Conservation (phyloP, 331 rosid genomes). For the Ulmus americana region DNA sequence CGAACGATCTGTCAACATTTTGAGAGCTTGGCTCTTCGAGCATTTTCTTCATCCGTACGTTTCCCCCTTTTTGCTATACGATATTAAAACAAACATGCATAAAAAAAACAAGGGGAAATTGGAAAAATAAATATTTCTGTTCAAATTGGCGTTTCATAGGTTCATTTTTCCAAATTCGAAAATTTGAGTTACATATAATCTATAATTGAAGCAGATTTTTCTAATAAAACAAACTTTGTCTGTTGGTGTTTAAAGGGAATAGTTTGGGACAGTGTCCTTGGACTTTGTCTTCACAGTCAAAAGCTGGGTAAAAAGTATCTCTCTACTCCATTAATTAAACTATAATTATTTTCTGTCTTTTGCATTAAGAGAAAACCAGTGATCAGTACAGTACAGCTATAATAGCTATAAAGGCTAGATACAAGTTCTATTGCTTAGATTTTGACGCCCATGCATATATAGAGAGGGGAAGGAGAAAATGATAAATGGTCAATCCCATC, state of each 20-base stretch:
- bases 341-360: constrained; percentile 15
- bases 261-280: constrained; percentile 45
- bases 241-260: constrained; percentile 28
- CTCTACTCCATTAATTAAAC: constrained; percentile 20
- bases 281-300: constrained; percentile 37
- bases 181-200: too few relatives aligned
- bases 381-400: constrained; percentile 35
- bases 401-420: constrained; percentile 21
- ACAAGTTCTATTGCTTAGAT: constrained; percentile 37
- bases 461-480: neutral
- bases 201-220: neutral
- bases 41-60: constrained; percentile 99
- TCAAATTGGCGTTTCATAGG: neutral
- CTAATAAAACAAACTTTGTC: constrained; percentile 1
- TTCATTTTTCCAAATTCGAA: too few relatives aligned
- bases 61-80: neutral
- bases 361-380: constrained; percentile 15
- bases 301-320: constrained; percentile 36
- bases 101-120: too few relatives aligned
- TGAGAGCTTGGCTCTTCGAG: constrained; percentile 98
- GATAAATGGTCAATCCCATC: constrained; percentile 30
- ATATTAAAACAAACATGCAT: too few relatives aligned
- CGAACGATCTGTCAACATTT: constrained; percentile 91
- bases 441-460: constrained; percentile 67
- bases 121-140: neutral